These are phyloP conservation scores for Penicillium sp. DNA, from an alignment of 2,329 filamentous ascomycete species.

Conservation along the genomic window DNA sequence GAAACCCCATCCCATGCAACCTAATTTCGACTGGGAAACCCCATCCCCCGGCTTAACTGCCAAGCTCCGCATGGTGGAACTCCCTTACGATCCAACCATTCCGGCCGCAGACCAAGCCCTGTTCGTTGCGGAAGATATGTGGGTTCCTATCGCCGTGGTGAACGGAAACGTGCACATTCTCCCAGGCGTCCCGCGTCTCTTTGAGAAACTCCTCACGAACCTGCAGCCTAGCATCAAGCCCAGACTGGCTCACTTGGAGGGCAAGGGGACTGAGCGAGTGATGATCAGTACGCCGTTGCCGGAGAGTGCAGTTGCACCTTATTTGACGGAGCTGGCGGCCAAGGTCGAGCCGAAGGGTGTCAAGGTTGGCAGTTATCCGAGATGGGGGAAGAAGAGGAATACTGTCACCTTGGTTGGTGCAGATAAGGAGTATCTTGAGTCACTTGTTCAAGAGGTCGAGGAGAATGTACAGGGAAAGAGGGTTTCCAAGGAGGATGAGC, in stretches of 20 bases:
- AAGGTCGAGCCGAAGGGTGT: slow-evolving; percentile 72
- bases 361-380: slow-evolving; percentile 93
- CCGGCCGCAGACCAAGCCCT: slow-evolving; percentile 69
- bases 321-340: slow-evolving; percentile 74
- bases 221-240: slow-evolving; percentile 69
- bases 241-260: slow-evolving; percentile 74
- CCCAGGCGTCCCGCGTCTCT: slow-evolving; percentile 83
- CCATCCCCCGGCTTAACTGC: slow-evolving; percentile 76
- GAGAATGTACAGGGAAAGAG: slow-evolving; percentile 70
- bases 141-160: slow-evolving; percentile 86
- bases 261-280: slow-evolving; percentile 74
- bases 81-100: slow-evolving; percentile 70
- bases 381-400: slow-evolving; percentile 84
- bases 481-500: slow-evolving; percentile 69
- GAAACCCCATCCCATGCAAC: slow-evolving; percentile 68
- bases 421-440: slow-evolving; percentile 74
- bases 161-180: slow-evolving; percentile 93
- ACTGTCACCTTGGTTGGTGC: slow-evolving; percentile 83
- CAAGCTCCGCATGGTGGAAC: slow-evolving; percentile 83
- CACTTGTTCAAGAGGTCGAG: slow-evolving; percentile 73
- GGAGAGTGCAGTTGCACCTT: slow-evolving; percentile 81
- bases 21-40: slow-evolving; percentile 78
- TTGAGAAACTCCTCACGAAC: slow-evolving; percentile 73
- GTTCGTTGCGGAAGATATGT: slow-evolving; percentile 76
- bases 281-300: slow-evolving; percentile 82